A percentile compares a stretch with the other conserved stretches of the same genome.
Conservation (phyloP, 73 alveolate genomes). For the Urostyla sp. region DNA sequence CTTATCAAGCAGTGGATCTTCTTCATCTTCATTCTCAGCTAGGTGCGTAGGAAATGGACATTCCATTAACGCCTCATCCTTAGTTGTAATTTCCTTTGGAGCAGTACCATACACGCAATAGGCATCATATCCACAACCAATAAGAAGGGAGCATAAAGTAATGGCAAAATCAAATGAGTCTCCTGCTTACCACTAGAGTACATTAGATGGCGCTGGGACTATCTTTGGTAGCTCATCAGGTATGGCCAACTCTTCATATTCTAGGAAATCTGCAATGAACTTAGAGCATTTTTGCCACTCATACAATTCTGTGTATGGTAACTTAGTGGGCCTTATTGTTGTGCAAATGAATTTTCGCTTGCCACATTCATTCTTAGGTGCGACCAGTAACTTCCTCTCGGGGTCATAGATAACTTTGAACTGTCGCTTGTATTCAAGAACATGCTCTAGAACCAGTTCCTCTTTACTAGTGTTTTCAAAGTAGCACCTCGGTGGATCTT, state of each 20-base stretch:
- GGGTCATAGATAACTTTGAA: conserved; percentile 82
- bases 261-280: conserved; percentile 92
- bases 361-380: conserved; percentile 95
- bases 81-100: conserved; percentile 91
- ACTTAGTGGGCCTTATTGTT: conserved; percentile 88
- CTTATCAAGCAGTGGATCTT: conserved; percentile 63
- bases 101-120: conserved; percentile 97
- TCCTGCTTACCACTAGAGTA: conserved; percentile 93
- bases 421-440: conserved; percentile 83
- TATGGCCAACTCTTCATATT: conserved; percentile 92
- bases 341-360: conserved; percentile 91
- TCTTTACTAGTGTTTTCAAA: conserved; percentile 93
- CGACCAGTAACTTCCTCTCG: conserved; percentile 81
- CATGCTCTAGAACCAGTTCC: conserved; percentile 96
- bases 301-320: conserved; percentile 93
- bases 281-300: conserved; percentile 94
- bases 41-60: conserved; percentile 75
- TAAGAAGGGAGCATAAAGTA: conserved; percentile 86
- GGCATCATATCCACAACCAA: conserved; percentile 98
- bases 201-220: conserved; percentile 97
- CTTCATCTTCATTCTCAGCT: conserved; percentile 64
- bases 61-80: conserved; percentile 84
- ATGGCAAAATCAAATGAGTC: conserved; percentile 96
- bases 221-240: conserved; percentile 93
- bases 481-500: conserved; percentile 65